Evolutionary conservation across 306 rosid genomes (phyloP).

Genomic region (Lathyrus tuberosus): DNA sequence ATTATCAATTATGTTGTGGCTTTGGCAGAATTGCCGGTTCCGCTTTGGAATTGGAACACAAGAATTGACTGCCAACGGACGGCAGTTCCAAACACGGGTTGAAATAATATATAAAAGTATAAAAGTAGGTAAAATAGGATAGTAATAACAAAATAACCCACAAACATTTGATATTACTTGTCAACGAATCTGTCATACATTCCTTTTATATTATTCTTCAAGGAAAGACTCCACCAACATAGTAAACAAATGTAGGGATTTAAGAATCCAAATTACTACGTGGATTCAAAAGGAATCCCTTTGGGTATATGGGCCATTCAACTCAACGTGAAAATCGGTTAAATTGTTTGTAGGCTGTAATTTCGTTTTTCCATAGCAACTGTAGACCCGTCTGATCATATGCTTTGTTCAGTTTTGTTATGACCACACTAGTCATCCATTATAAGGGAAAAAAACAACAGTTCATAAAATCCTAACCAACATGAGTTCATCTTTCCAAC

Average conservation of each 20-base stretch:
- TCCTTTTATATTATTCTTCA: constrained; percentile 35
- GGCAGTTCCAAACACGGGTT: too few species aligned
- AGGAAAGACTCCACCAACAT: constrained; percentile 38
- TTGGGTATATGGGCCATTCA: constrained; percentile 38
- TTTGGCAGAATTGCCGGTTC: too few species aligned
- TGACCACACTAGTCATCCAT: constrained; percentile 40
- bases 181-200: constrained; percentile 39
- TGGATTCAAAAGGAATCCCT: constrained; percentile 47
- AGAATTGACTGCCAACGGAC: too few species aligned
- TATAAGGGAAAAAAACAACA: constrained; percentile 39
- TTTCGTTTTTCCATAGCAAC: constrained; percentile 45
- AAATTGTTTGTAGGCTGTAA: constrained; percentile 49
- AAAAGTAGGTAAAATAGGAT: constrained; percentile 5
- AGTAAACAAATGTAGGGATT: constrained; percentile 41
- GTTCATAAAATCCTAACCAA: constrained; percentile 46
- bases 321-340: constrained; percentile 54
- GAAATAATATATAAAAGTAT: not conserved
- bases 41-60: too few species aligned
- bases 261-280: constrained; percentile 43
- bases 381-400: constrained; percentile 39
- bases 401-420: constrained; percentile 42
- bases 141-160: constrained; percentile 31
- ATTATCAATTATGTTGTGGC: too few species aligned
- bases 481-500: constrained; percentile 51
- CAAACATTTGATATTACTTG: constrained; percentile 33